Conservation (phyloP, 345 rosid genomes). For the Sisymbrium irio region DNA sequence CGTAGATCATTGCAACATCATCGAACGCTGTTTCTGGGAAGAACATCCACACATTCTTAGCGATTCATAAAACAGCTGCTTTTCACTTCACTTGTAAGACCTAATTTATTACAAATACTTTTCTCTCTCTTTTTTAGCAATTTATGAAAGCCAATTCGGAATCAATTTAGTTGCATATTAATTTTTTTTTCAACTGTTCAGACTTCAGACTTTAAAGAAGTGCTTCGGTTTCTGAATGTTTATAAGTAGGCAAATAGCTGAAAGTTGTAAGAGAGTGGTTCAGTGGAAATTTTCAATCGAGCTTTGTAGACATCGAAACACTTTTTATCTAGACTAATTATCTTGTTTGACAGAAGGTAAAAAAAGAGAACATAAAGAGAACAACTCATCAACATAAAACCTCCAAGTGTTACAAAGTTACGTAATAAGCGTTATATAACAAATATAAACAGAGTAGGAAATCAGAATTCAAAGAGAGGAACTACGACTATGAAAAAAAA, state of each 20-base stretch:
- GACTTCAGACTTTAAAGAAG: background rate
- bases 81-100: background rate
- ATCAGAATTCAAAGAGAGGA: background rate
- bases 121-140: too few relatives aligned
- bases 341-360: background rate
- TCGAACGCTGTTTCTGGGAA: constrained; percentile 66
- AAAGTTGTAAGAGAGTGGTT: background rate
- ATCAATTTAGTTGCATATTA: too few relatives aligned
- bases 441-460: background rate
- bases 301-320: too few relatives aligned
- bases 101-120: background rate
- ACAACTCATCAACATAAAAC: background rate
- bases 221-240: background rate
- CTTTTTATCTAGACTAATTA: background rate
- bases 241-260: background rate
- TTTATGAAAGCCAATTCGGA: too few relatives aligned
- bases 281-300: too few relatives aligned
- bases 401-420: background rate
- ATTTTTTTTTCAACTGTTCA: background rate
- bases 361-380: background rate
- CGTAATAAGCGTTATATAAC: background rate
- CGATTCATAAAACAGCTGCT: too few relatives aligned
- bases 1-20: constrained; percentile 56
- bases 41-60: constrained; percentile 50
- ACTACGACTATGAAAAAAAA: background rate